Evolutionary conservation across 2,329 filamentous ascomycete genomes (phyloP), one percentile per base, ranked within the genome.

Genomic region (Aureobasidium pullulans): DNA sequence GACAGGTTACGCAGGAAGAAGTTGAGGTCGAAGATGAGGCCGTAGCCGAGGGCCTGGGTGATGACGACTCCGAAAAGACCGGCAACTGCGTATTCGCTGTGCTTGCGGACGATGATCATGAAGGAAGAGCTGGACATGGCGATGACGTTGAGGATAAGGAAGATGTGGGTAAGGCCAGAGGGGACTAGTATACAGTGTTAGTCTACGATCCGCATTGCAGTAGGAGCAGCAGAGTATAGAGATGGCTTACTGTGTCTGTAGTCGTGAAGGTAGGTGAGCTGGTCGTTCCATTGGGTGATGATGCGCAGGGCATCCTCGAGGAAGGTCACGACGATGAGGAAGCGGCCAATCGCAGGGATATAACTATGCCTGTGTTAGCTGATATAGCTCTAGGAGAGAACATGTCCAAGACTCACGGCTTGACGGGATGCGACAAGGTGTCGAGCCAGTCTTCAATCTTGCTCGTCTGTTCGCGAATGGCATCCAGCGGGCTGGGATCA

Each of bases 1-100:
- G 91, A 96, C 63, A 99, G 81, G 73, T 99, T 99, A 77, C 94
- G 92, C 65, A 99, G 88, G 86, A 99, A 99, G 82, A 99, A 99
- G 84, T 97, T 99, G 71, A 97, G 84, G 76, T 99, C 94, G 75
- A 99, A 97, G 75, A 99, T 96, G 63, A 99, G 84, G 61, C 94
- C 94, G 74, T 99, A 99, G 68, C 94, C 94, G 59, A 99, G 84
- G 19, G 93, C 94, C 77, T 99, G 94, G 36, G 91, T 87, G 63
- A 99, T 76, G 56, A 99, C 93, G 57, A 99, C 94, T 57, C 80
- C 88, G 73, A 96, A 88, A 64, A 99, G 88, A 63, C 93, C 94
- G 62, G 79, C 84, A 61, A 97, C 94, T 61, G 93, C 94, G 75
- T 91, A 93, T 76, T 96, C 93, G 65, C 90, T 94, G 80, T 95